Percentiles rank a stretch among this genome's conserved stretches.
Conservation (phyloP, 192 early-diverging fungal genomes). For the Coemansia erecta region DNA sequence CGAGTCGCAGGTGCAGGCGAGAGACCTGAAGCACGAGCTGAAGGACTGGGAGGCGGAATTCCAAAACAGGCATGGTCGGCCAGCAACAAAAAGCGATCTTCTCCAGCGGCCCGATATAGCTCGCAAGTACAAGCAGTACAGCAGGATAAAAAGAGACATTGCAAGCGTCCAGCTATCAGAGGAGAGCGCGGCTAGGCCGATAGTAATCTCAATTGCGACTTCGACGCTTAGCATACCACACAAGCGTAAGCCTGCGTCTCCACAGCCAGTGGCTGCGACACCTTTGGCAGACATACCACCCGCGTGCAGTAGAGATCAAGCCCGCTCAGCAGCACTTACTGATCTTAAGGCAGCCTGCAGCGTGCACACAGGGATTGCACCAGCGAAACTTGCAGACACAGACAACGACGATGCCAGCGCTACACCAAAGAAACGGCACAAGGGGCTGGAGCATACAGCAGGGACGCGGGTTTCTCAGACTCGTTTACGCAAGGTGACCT, state of each 20-base stretch:
- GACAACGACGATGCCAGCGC: too few relatives aligned
- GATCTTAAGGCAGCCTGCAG: too few relatives aligned
- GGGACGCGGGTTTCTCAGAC: too few relatives aligned
- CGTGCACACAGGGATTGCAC: too few relatives aligned
- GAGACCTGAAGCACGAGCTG: conserved; percentile 44
- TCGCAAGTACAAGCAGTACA: conserved; percentile 42
- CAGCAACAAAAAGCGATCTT: conserved; percentile 34
- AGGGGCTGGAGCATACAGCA: too few relatives aligned
- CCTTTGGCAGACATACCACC: too few relatives aligned
- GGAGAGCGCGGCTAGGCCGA: background rate
- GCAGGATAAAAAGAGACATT: conserved; percentile 27
- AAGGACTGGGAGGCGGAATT: conserved; percentile 47
- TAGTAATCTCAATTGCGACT: conserved; percentile 28
- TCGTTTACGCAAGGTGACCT: too few relatives aligned
- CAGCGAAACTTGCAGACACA: too few relatives aligned
- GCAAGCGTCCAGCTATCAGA: background rate
- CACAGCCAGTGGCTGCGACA: too few relatives aligned
- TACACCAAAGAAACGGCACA: too few relatives aligned
- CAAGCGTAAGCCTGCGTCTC: conserved; percentile 27
- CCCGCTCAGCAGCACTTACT: too few relatives aligned
- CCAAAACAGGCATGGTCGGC: conserved; percentile 27
- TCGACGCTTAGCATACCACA: conserved; percentile 21
- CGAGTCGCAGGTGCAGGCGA: conserved; percentile 10
- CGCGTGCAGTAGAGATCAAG: too few relatives aligned
- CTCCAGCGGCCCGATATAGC: conserved; percentile 25